A percentile compares a stretch with the other conserved stretches of the same genome.
Evolutionary conservation across 441 rosid species (phyloP).

Genomic region (Breynia disticha): DNA sequence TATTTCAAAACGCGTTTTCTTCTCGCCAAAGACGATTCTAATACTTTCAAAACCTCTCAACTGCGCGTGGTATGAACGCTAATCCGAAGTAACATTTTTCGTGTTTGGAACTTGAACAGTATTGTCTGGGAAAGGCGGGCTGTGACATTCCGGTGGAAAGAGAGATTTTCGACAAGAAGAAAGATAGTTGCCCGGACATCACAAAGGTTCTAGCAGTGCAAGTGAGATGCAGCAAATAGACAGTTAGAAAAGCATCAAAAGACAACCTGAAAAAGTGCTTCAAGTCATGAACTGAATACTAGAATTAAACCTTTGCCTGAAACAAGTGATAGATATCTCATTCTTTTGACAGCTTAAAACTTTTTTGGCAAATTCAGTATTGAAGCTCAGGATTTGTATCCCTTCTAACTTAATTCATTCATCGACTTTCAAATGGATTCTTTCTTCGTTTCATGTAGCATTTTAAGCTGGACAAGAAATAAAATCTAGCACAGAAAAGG

Average conservation of each 20-base stretch:
- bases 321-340: not conserved
- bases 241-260: too few relatives aligned
- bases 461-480: not conserved
- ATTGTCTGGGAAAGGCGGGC: conserved; percentile 46
- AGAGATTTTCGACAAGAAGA: conserved; percentile 21
- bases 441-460: not conserved
- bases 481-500: too few relatives aligned
- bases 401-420: not conserved
- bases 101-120: conserved; percentile 19
- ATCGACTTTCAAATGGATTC: not conserved
- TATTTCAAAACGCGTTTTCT: not conserved
- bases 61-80: not conserved
- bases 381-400: conserved; percentile 7
- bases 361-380: not conserved
- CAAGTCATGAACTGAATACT: too few relatives aligned
- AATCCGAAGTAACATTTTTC: not conserved
- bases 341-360: not conserved
- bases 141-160: conserved; percentile 44
- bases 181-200: conserved; percentile 27
- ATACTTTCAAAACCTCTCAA: too few relatives aligned
- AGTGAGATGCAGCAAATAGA: conserved; percentile 36
- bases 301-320: too few relatives aligned
- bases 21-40: too few relatives aligned
- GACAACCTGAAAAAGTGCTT: too few relatives aligned
- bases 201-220: conserved; percentile 51